Evolutionary conservation across 176 grass and related monocot species (phyloP), one percentile per base, ranked within the genome.

Genomic region (Avena eriantha): DNA sequence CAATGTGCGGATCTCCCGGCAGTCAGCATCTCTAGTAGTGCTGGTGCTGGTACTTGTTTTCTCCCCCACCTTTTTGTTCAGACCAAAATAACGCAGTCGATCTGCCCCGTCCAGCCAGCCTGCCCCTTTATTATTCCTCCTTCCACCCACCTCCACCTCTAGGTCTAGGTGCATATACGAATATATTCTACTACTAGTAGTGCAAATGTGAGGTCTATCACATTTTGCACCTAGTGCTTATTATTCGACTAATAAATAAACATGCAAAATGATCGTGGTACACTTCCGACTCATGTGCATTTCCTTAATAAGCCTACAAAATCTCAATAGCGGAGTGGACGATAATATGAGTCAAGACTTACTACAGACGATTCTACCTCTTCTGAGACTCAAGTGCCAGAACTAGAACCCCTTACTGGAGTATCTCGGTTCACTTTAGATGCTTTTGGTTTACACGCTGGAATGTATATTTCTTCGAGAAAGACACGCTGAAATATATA

Each of bases 51-150:
- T 68, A 76, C 89, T 60, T 84, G 85, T 22, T 17, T 33, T 29
- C 79, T 60, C 57, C 81, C 68, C 81, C 36, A 14, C 84, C 89
- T 46, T 49, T 49, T 35, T 12, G 74, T 90, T 79, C 70, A 8
- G 5, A 66, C 14, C 89, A 4, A 29, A 49, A 17, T 7, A 31
- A 80, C 80, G 80, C 56, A 26, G 66, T 67, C 88, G 88, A 90
- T 79, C 84, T 82, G 73, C 84, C 88, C 88, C 80, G 71, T 90
- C 89, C 84, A 17, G 23, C 89, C 84, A 17, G 23, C 14, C 35
- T 23, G 0, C 18, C 39, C 5, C 61, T 67, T 64, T 66, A 82
- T 54, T 69, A 53, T 60, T 61, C 39, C 39, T 41, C 36, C 39
- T 24, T 85, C 69, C 57, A 36, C 56, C 87, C 67, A 67, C 68